Base-by-base conservation (phyloP, 345 rosid species). In the Eucalyptus cloeziana region DNA sequence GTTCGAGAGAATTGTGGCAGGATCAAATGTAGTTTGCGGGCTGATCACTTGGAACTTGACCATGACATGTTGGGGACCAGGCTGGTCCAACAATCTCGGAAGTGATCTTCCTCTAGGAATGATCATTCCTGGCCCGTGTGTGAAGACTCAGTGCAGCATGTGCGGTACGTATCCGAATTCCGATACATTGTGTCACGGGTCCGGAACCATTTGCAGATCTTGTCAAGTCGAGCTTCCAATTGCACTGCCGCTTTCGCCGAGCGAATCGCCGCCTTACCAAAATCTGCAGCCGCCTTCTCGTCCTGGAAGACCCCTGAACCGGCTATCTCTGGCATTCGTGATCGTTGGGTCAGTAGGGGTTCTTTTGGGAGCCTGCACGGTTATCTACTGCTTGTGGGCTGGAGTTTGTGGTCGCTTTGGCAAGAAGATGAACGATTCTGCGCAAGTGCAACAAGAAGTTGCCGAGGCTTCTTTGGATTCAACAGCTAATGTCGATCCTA, bases 81-180 rank as follows among this genome's bases (percentile, higher is more conserved):
- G 96, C 22, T 93, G 93, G 95, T 86, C 92, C 87, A 71, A 91
- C 88, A 40, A 31, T 88, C 86, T 19, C 8, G 60, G 86, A 15
- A 85, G 43, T 58, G 86, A 88, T 80, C 86, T 93, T 76, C 92
- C 91, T 19, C 13, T 93, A n/a, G 95, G 94, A 54, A 87, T 12
- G 87, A 60, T 94, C 19, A 62, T 94, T 90, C 97, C 95, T 19
- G 96, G 95, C 44, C 94, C 97, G 10, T 95, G 97, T 85, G 92
- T 94, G 85, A 83, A 92, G 43, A 88, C 89, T 90, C 87, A 92
- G 25, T 95, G 97, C 69, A 86, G 54, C 56, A 43, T 44, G 13
- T 94, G 96, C 40, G 95, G 95, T 40, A 40, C 91, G 58, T 94
- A 91, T 89, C 94, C 94, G 3, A 90, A 93, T 87, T 94, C 96